Percentiles rank a stretch among this genome's conserved stretches.
Conservation (phyloP, 73 alveolate genomes). For the Blepharisma stoltei region DNA sequence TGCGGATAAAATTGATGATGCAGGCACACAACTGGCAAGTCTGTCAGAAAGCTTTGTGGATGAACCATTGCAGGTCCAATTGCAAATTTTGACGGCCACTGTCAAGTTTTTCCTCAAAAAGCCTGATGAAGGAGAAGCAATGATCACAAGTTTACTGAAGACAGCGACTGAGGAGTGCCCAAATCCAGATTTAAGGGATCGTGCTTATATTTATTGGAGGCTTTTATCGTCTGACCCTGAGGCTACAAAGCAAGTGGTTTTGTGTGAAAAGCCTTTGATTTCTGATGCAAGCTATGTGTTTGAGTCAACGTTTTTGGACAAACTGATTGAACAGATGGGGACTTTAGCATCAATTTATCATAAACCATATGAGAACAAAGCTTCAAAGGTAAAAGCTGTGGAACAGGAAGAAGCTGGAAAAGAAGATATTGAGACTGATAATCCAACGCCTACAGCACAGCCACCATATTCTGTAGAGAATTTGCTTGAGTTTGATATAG, state of each 20-base stretch:
- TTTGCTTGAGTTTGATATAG: not conserved
- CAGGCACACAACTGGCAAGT: conserved; percentile 83
- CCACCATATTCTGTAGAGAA: not conserved
- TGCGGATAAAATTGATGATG: conserved; percentile 95
- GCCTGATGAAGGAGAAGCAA: conserved; percentile 83
- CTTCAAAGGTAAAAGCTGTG: conserved; percentile 5
- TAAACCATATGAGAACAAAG: conserved; percentile 85
- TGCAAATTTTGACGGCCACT: conserved; percentile 74
- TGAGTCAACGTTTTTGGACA: conserved; percentile 58
- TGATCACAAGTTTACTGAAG: conserved; percentile 67
- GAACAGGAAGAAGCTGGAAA: conserved; percentile 27
- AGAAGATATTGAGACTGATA: conserved; percentile 16
- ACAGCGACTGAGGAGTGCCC: conserved; percentile 78
- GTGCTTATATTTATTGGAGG: conserved; percentile 98
- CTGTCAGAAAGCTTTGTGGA: conserved; percentile 92
- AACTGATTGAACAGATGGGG: conserved; percentile 85
- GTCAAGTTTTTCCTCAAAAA: conserved; percentile 94
- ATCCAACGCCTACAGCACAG: conserved; percentile 5
- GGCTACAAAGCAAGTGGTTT: conserved; percentile 70
- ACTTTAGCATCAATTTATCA: conserved; percentile 91
- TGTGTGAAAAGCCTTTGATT: conserved; percentile 52
- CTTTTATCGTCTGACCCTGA: conserved; percentile 90
- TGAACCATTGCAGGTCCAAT: conserved; percentile 65
- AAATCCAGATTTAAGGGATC: conserved; percentile 98
- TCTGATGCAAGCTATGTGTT: conserved; percentile 34